Evolutionary conservation across 805 yeast species (phyloP), one percentile per base, ranked within the genome.

Genomic region (Yarrowia sp.): DNA sequence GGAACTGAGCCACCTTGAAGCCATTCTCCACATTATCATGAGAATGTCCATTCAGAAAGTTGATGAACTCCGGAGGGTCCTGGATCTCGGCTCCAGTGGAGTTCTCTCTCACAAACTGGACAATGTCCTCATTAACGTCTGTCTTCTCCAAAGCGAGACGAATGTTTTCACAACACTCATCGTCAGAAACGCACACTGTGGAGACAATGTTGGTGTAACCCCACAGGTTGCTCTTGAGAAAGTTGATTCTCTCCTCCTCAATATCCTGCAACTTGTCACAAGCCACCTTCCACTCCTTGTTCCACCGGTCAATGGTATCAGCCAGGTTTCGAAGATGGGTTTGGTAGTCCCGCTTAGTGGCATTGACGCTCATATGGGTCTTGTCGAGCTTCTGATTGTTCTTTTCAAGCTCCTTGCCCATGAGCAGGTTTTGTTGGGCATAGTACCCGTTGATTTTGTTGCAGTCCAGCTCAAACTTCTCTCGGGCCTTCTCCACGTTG

Each of bases 161-260:
- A 14, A 92, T 82, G 62, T 79, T 79, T 71, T 91, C 97, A 65
- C 88, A 89, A 10, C 88, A 81, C 67, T 84, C 87, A 71, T 91
- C 97, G 70, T 87, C 89, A 48, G 85, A 83, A 33, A 90, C 92
- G 72, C 96, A 91, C 2, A 86, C 80, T 0, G 90, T 81, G 8
- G 96, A 89, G 9, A 89, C 79, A 41, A 85, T 80, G 74, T 90
- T 90, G 52, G 93, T 85, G 71, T 81, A 90, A 46, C 85, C 88
- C 89, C 96, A 91, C 66, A 91, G 74, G 69, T 86, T 89, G 17
- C 87, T 78, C 70, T 89, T 87, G 65, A 88, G 71, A 67, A 85
- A 82, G 70, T 87, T 87, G 64, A 89, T 82, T 67, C 92, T 81
- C 71, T 88, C 91, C 56, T 84, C 83, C 72, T 90, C 97, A 52